Evolutionary conservation across 2,329 filamentous ascomycete genomes (phyloP), one percentile per base, ranked within the genome.

Genomic region (Scedosporium aurantiacum): DNA sequence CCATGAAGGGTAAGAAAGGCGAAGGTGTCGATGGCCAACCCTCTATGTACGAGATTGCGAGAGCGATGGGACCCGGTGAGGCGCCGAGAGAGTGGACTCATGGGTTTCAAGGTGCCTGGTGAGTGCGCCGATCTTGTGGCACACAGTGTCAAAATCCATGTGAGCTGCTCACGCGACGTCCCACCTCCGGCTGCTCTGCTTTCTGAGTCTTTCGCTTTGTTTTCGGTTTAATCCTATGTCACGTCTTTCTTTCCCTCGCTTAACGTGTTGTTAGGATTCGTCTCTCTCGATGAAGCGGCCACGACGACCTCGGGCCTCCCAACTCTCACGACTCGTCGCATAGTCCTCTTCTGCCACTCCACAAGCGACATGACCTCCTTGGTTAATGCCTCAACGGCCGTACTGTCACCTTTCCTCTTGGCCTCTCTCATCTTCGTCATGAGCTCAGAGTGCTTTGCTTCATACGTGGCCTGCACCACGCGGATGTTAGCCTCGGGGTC

Each of bases 401-500:
- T 47, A n/a, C 62, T 21, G 41, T 71, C 63, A 7, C 67, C 68
- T 5, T 14, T 45, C 14, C 58, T 63, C 60, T 67, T 70, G 37
- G 71, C 70, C 23, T 60, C 52, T 12, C 69, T 64, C 62, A 72
- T 69, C 14, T 62, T 62, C 25, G 40, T 57, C 65, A 71, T 67
- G 37, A 74, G 62, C 55, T 62, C 62, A 10, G 64, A 63, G 32
- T 69, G 69, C 3, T 68, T 63, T n/a, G 58, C 61, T 52, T 72
- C 69, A 55, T 72, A 67, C 23, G 68, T 55, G 41, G 65, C 63
- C 54, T 65, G 64, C 47, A 68, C 61, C 8, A 67, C 61, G 63
- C 66, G 67, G 18, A 70, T 68, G 43, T 63, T 66, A 23, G 68
- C 67, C 0, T 67, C 66, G 0, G 70, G 68, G 58, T 76, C 72